Conservation (phyloP, 2,329 filamentous ascomycete species). For the Thielaviopsis cerberus region DNA sequence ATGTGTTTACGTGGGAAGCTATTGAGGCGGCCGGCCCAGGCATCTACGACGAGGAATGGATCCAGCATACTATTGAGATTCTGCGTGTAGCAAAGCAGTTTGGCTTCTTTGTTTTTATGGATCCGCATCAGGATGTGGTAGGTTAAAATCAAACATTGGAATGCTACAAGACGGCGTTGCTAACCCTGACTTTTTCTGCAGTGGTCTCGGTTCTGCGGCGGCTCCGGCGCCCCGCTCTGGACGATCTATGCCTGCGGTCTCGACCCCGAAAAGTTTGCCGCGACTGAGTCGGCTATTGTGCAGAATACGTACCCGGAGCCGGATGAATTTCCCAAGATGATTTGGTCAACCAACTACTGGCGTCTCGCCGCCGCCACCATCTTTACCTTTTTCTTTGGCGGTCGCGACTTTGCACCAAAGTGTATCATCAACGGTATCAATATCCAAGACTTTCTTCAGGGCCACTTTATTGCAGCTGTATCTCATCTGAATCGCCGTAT, state of each 20-base stretch:
- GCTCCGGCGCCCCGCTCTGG: constrained; percentile 94
- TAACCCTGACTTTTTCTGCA: constrained; percentile 19
- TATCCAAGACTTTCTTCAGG: constrained; percentile 86
- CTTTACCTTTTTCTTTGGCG: constrained; percentile 86
- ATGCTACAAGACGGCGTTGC: background rate
- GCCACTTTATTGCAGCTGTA: constrained; percentile 66
- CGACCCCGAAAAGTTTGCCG: constrained; percentile 67
- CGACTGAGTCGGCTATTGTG: constrained; percentile 79
- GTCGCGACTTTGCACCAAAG: constrained; percentile 81
- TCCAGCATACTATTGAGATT: constrained; percentile 73
- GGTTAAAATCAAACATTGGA: constrained; percentile 20
- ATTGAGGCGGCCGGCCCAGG: constrained; percentile 83
- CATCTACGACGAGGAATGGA: constrained; percentile 84
- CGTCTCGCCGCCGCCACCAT: constrained; percentile 74
- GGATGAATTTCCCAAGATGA: constrained; percentile 87
- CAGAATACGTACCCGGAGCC: constrained; percentile 85
- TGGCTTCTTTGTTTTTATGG: constrained; percentile 95
- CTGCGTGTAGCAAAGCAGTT: constrained; percentile 71
- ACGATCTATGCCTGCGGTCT: constrained; percentile 87
- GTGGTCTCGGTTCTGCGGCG: constrained; percentile 90
- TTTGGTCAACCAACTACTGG: constrained; percentile 95
- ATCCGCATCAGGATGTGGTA: constrained; percentile 94
- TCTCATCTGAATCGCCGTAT: constrained; percentile 68
- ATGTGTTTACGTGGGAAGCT: constrained; percentile 98
- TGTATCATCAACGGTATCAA: constrained; percentile 89